Conservation (phyloP, 371 early-diverging fungal genomes). For the Rhizopus arrhizus region DNA sequence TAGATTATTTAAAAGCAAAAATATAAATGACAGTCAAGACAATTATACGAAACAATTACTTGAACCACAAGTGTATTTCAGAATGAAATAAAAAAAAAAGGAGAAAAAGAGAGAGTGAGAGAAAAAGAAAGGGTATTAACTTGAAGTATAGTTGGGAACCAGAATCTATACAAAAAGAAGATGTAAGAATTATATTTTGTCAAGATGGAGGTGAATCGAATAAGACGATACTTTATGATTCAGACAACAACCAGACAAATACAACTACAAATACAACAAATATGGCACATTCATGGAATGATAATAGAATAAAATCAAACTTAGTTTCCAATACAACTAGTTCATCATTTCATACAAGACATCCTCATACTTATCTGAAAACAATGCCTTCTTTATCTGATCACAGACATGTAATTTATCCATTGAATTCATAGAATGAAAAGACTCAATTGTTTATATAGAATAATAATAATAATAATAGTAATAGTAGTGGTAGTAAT, state of each 20-base stretch:
- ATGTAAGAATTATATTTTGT: constrained; percentile 43
- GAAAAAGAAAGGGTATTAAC: too few relatives aligned
- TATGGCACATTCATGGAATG: constrained; percentile 47
- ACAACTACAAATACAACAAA: constrained; percentile 4
- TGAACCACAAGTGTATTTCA: not conserved
- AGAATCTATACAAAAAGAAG: constrained; percentile 30
- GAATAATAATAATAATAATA: too few relatives aligned
- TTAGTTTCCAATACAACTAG: not conserved
- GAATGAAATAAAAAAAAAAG: too few relatives aligned
- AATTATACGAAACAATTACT: not conserved
- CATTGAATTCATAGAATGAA: not conserved
- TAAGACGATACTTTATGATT: constrained; percentile 49
- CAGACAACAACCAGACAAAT: constrained; percentile 18
- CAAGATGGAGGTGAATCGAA: constrained; percentile 49
- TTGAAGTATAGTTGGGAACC: constrained; percentile 36
- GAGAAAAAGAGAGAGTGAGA: not conserved
- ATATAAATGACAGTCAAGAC: constrained; percentile 1
- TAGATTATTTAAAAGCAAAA: constrained; percentile 5
- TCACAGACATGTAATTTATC: constrained; percentile 9
- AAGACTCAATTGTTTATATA: not conserved
- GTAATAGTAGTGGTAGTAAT: too few relatives aligned
- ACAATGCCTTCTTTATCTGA: constrained; percentile 31
- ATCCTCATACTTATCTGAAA: constrained; percentile 31
- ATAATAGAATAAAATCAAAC: constrained; percentile 9
- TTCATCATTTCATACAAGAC: not conserved